These are phyloP conservation scores for Thozetella sp. DNA, from an alignment of 495 filamentous ascomycete species.

Conservation along the genomic window DNA sequence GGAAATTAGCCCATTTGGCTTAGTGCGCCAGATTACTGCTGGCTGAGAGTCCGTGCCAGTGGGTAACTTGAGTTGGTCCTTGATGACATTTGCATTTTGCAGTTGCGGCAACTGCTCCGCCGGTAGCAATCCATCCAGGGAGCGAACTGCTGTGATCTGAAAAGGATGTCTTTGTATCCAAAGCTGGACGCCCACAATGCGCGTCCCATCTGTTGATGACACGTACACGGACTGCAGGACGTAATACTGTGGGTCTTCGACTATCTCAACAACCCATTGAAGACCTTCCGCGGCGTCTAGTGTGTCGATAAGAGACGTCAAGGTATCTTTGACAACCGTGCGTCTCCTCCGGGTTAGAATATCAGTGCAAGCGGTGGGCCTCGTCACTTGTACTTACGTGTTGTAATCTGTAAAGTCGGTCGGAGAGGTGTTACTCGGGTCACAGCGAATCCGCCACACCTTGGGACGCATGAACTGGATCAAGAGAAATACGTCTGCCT, in stretches of 20 bases:
- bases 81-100: neutral
- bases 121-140: neutral
- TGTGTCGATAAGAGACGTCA: neutral
- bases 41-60: neutral
- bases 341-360: neutral
- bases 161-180: neutral
- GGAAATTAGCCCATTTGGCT: neutral
- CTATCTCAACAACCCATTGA: neutral
- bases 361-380: neutral
- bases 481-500: neutral
- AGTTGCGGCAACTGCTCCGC: neutral
- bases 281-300: neutral
- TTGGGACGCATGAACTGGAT: neutral
- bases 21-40: neutral
- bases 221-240: neutral
- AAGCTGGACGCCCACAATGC: neutral
- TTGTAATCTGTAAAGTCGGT: neutral
- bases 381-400: neutral
- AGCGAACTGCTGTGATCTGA: neutral
- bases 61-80: neutral
- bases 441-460: neutral
- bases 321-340: neutral
- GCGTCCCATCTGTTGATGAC: neutral
- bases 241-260: neutral
- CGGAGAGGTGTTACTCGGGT: neutral